Percentiles rank a stretch among this genome's conserved stretches.
Evolutionary conservation across 2,329 filamentous ascomycete genomes (phyloP).

Genomic region (Whalleya microplaca): DNA sequence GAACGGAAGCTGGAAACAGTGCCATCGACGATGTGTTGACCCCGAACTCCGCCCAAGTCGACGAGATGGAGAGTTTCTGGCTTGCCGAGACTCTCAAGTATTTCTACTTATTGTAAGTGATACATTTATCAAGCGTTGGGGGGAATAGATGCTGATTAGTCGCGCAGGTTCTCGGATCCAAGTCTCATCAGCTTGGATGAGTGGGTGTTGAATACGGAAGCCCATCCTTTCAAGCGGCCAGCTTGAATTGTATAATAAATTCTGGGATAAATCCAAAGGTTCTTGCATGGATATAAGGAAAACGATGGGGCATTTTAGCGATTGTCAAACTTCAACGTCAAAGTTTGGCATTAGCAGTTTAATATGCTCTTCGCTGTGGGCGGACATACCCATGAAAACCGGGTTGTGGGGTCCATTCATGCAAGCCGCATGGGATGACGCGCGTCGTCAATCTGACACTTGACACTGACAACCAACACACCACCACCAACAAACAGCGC

Average conservation of each 20-base stretch:
- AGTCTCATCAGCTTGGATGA: conserved; percentile 66
- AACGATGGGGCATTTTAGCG: no score
- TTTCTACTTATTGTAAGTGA: conserved; percentile 79
- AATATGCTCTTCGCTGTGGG: no score
- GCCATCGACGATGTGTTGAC: conserved; percentile 68
- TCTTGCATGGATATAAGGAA: no score
- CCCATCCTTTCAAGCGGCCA: conserved; percentile 38
- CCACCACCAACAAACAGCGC: no score
- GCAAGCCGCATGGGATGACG: conserved; percentile 17
- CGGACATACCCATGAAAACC: no score
- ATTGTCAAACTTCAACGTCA: no score
- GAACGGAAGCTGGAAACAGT: conserved; percentile 68
- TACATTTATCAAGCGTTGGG: neutral
- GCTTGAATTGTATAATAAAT: conserved; percentile 9
- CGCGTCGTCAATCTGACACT: conserved; percentile 17
- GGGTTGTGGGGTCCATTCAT: conserved; percentile 10
- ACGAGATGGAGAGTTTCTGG: conserved; percentile 90
- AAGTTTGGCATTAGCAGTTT: no score
- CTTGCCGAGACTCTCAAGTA: conserved; percentile 90
- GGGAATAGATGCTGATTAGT: conserved; percentile 1
- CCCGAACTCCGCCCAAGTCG: conserved; percentile 46
- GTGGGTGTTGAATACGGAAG: conserved; percentile 60
- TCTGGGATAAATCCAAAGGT: neutral
- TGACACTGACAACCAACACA: conserved; percentile 1
- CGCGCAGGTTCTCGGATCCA: conserved; percentile 47